Base-by-base conservation (phyloP, 2,329 filamentous ascomycete genomes). In the Pyrenophora seminiperda region DNA sequence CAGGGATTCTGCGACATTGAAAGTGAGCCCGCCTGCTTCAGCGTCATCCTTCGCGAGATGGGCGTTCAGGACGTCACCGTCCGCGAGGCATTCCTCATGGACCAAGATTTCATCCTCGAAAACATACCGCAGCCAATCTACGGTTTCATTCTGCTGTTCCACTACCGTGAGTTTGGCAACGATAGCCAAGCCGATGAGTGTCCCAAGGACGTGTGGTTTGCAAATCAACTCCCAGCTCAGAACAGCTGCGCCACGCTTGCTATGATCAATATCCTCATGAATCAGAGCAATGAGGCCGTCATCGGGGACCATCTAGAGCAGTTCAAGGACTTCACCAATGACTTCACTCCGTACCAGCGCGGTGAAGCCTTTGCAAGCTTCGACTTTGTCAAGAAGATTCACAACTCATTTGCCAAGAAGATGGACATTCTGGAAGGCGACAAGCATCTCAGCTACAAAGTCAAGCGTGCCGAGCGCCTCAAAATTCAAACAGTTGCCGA, bases 171-270 rank as follows among this genome's bases (percentile, higher is more conserved):
- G 22, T 81, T 78, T 3, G 76, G 77, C 30, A 50, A 54, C n/a
- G 79, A 84, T 47, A 69, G 74, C 4, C 70, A 71, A 59, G 82
- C 76, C 64, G 75, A 79, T 47, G 77, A 81, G 54, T 86, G 83
- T 55, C 85, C 86, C 0, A 76, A 83, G 3, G 76, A 84, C 22
- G 78, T 97, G 14, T 99, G 94, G 93, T 97, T 97, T 71, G 91
- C 92, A 20, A 97, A 97, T 65, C 93, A 96, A 76, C 88, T 90
- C 38, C 70, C 69, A 4, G 66, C 62, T 10, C 68, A 72, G 40
- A 96, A 96, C 72, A 88, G 91, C 19, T 99, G 94, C 73, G 94
- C 91, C 15, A 94, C 90, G n/a, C 84, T 97, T 37, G 91, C 94
- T 3, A 79, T 97, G 59, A 81, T 97, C 62, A 97, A 97, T 65